Evolutionary conservation across 2,329 filamentous ascomycete species (phyloP), one percentile per base, ranked within the genome.

Genomic region (Colletotrichum musae): DNA sequence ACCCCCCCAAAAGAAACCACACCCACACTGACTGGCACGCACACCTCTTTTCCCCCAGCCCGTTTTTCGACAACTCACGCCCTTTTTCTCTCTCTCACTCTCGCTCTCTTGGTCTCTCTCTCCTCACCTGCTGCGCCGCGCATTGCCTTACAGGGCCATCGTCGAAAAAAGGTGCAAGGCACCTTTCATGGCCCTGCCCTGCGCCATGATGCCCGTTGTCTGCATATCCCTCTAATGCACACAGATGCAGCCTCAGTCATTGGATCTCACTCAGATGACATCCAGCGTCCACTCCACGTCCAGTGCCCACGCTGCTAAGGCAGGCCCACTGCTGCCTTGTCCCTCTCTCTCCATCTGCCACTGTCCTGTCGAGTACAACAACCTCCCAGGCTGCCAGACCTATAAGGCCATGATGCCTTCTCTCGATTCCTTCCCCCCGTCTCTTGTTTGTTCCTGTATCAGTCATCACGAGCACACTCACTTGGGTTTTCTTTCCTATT

Each of bases 381-480:
- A 65, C 54, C 32, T 64, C 57, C 77, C 77, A 82, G 81, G 79
- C 80, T 81, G 73, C 74, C 80, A 78, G 77, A 75, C 71, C 78
- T 88, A 88, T 88, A 88, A 88, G 86, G 85, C 83, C 85, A 76
- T 82, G 81, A 86, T 86, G 79, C 77, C 84, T 83, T 82, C 78
- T 50, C 64, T 77, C 73, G 72, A 72, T 73, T 69, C 76, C 71
- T 73, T 76, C 59, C 70, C 58, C 61, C 60, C 61, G 58, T 71
- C 64, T 43, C 50, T 58, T 45, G 45, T 56, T 68, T 53, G 43
- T 43, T 58, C 51, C 48, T 45, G 51, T 60, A 71, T 61, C 62
- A 69, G 63, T 70, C 70, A 61, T 63, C 72, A 73, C 70, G 68
- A 60, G 66, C 54, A 72, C 68, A 70, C 56, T 72, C 56, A 71